Conservation (phyloP, 1,284 basidiomycete genomes). For the Moesziomyces sp. region DNA sequence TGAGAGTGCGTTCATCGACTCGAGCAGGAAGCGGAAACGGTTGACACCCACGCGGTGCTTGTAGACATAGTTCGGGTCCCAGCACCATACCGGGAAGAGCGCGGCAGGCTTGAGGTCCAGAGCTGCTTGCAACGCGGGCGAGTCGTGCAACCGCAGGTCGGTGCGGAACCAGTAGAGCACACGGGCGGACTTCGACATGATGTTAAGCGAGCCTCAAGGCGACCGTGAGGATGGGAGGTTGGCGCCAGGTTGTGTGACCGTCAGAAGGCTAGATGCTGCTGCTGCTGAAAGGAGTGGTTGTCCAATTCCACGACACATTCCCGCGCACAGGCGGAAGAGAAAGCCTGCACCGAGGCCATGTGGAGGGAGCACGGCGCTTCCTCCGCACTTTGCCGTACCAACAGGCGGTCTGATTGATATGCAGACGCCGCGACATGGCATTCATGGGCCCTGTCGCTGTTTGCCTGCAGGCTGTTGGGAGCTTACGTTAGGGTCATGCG, state of each 20-base stretch:
- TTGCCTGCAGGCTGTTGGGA: background rate
- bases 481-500: constrained; percentile 26
- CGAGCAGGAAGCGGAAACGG: constrained; percentile 71
- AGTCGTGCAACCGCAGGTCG: constrained; percentile 72
- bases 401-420: no score
- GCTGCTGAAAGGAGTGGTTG: no score
- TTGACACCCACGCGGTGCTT: constrained; percentile 71
- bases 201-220: background rate
- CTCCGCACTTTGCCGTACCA: no score
- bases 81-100: constrained; percentile 70
- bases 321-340: no score
- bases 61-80: constrained; percentile 69
- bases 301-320: no score
- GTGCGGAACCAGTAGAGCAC: constrained; percentile 72
- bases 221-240: background rate
- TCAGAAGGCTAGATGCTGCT: background rate
- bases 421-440: background rate
- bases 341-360: no score
- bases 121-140: constrained; percentile 70
- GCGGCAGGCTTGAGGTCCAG: constrained; percentile 69
- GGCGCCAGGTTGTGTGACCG: background rate
- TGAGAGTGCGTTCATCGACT: constrained; percentile 69
- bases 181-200: constrained; percentile 48
- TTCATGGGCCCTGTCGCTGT: background rate
- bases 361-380: no score